Base-by-base conservation (phyloP, 169 alveolate species). In the Plasmodium gonderi region DNA sequence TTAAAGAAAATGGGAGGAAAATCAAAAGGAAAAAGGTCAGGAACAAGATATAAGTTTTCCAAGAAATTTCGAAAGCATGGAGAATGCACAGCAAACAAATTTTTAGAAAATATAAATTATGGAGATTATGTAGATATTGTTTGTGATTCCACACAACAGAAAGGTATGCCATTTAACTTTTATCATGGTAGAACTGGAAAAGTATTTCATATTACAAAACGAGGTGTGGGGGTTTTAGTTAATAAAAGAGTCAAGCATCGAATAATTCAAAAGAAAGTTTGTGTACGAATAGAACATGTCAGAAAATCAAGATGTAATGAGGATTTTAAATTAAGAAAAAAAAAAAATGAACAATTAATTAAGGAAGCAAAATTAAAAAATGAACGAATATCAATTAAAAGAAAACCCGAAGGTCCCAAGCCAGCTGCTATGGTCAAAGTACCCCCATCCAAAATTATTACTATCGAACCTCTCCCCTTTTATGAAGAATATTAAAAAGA, bases 141-240 rank as follows among this genome's bases (percentile, higher is more conserved):
- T 29, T 98, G 97, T 91, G 99, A 99, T 95, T 98, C 99, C 40
- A 95, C 99, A 60, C 97, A 97, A 85, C 99, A 98, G 96, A 98
- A 98, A 96, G 99, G 99, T 38, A 98, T 99, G 99, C 99, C 99
- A 42, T 98, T 97, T 97, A 97, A 98, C 54, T 98, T 95, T 96
- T 99, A 99, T 97, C 99, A 99, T 96, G 99, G 99, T 60, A 96
- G 99, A 93, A 99, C 99, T 31, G 99, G 99, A 42, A 97, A 97
- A 80, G 99, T 99, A 68, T 99, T 97, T 98, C 98, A 98, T 94
- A 99, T 99, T 65, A 96, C 99, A 77, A 99, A 98, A 77, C 96
- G 98, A 89, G 99, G 99, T 36, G 95, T 99, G 40, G 99, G 99
- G 29, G 99, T 99, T 49, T 98, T 98, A 95, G 98, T 99, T 74